These are phyloP conservation scores for Boletus speciosus DNA, from an alignment of 768 basidiomycete species.

Conservation along the genomic window DNA sequence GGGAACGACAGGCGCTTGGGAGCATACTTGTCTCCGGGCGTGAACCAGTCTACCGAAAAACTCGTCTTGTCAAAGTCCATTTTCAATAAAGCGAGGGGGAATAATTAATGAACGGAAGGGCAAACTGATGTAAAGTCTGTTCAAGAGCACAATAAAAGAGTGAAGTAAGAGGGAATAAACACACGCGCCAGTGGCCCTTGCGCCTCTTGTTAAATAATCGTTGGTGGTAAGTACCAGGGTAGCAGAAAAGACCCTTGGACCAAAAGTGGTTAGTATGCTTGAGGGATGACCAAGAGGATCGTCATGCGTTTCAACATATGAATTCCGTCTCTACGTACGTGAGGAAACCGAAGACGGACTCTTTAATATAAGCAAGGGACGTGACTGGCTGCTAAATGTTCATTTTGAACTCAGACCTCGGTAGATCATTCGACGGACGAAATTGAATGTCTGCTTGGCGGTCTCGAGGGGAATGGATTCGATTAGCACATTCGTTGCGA, in stretches of 20 bases:
- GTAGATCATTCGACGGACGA: not conserved
- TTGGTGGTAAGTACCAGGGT: conserved; percentile 9
- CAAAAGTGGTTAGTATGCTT: conserved; percentile 6
- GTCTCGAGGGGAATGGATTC: conserved; percentile 2
- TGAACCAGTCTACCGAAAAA: conserved; percentile 31
- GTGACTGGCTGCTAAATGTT: not conserved
- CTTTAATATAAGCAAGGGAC: not conserved
- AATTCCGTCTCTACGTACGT: conserved; percentile 8
- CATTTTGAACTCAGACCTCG: not conserved
- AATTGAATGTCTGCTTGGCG: not conserved
- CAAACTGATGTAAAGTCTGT: conserved; percentile 5
- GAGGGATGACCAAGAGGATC: conserved; percentile 1
- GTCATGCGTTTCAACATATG: conserved; percentile 7
- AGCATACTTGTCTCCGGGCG: conserved; percentile 25
- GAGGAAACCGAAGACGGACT: not conserved
- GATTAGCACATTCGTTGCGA: conserved; percentile 11
- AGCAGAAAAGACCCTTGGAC: conserved; percentile 11
- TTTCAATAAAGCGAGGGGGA: conserved; percentile 9
- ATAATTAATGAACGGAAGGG: conserved; percentile 4
- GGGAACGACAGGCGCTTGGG: conserved; percentile 32
- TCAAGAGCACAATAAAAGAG: not conserved
- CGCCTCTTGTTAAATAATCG: conserved; percentile 17
- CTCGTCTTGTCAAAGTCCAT: conserved; percentile 34
- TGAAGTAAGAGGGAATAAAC: conserved; percentile 5
- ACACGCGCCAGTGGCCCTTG: not conserved